Evolutionary conservation across 2,329 filamentous ascomycete genomes (phyloP).

Genomic region (Calonectria montana): DNA sequence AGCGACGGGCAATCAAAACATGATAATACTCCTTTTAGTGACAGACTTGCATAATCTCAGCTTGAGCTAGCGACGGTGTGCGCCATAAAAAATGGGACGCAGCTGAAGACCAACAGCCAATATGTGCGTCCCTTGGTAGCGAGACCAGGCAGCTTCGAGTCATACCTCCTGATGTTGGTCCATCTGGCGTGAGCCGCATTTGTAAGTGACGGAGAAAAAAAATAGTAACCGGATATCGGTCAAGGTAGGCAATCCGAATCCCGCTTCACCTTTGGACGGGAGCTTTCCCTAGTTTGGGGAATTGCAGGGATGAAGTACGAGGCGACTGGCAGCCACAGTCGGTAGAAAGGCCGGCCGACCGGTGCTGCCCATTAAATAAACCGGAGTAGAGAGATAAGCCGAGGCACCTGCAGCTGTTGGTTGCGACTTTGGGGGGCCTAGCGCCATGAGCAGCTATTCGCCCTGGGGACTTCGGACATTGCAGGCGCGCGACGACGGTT

Average conservation of each 20-base stretch:
- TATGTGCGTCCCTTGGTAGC: slow-evolving; percentile 5
- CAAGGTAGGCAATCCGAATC: slow-evolving; percentile 25
- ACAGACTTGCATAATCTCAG: slow-evolving; percentile 2
- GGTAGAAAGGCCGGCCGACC: slow-evolving; percentile 18
- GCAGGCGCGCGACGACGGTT: background rate
- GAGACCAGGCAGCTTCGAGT: slow-evolving; percentile 7
- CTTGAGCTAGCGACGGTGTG: background rate
- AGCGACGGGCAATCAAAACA: slow-evolving; percentile 10
- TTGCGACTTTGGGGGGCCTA: background rate
- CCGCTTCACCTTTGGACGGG: slow-evolving; percentile 2
- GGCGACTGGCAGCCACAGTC: background rate
- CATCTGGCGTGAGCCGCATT: slow-evolving; percentile 22
- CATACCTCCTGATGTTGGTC: slow-evolving; percentile 24
- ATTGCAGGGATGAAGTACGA: background rate
- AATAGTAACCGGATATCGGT: slow-evolving; percentile 19
- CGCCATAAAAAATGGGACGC: background rate
- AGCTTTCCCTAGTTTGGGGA: slow-evolving; percentile 5
- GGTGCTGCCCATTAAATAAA: slow-evolving; percentile 1
- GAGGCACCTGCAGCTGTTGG: slow-evolving; percentile 3
- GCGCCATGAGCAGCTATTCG: background rate
- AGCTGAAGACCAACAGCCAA: background rate
- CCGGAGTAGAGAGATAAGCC: background rate
- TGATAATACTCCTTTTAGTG: background rate
- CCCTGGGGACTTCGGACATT: background rate
- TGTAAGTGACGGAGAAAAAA: background rate